Evolutionary conservation across 2,329 filamentous ascomycete genomes (phyloP).

Genomic region (Colletotrichum aenigma): DNA sequence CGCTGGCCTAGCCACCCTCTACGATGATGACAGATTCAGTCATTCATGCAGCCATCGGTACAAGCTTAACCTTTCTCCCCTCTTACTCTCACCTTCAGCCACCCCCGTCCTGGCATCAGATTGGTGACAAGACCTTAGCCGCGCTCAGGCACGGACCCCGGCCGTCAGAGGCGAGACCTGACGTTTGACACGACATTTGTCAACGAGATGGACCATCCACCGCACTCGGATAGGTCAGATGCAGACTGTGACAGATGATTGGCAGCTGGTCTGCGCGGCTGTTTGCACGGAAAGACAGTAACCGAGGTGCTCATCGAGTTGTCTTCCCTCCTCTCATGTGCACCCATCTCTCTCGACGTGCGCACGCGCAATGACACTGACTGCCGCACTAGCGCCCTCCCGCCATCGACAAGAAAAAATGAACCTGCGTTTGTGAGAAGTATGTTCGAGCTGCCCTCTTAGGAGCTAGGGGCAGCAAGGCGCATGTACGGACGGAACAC

Average conservation of each 20-base stretch:
- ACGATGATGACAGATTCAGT: neutral
- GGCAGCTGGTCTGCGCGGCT: neutral
- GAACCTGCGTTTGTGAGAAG: neutral
- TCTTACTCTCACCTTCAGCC: neutral
- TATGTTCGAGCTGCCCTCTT: neutral
- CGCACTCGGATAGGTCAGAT: neutral
- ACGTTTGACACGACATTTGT: conserved; percentile 2
- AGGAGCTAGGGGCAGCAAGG: neutral
- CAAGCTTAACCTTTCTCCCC: neutral
- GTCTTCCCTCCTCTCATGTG: neutral
- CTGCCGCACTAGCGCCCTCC: neutral
- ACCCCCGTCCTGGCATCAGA: neutral
- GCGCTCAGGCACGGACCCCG: conserved; percentile 1
- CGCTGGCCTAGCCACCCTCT: neutral
- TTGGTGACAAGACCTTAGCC: neutral
- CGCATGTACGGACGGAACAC: conserved; percentile 5
- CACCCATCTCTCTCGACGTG: neutral
- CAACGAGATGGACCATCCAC: neutral
- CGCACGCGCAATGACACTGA: neutral
- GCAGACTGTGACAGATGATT: neutral
- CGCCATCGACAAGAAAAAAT: neutral
- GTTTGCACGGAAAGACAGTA: neutral
- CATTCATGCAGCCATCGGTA: neutral
- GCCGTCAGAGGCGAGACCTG: neutral
- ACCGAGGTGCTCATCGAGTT: neutral